phyloP scores from a whole-genome alignment of 2,329 filamentous ascomycete species.

The Sordariomycetes sp. region DNA sequence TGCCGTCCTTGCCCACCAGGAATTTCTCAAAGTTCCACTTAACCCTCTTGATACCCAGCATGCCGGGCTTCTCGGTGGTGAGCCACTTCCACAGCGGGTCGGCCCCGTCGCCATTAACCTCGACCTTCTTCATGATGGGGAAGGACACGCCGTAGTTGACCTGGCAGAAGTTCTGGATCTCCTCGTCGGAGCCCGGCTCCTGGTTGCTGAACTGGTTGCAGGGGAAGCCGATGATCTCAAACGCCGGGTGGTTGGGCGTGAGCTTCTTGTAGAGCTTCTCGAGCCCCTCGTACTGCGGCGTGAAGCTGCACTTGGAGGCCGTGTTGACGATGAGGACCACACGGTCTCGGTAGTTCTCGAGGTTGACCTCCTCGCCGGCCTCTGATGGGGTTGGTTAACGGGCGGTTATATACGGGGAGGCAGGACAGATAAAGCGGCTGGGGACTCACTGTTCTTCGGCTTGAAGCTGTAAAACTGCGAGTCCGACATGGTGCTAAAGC shows the following conservation, averaged over 20 bases:
- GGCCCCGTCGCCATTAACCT: conserved; percentile 82
- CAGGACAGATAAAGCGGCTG: not conserved
- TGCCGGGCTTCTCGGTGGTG: conserved; percentile 63
- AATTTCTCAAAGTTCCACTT: conserved; percentile 99
- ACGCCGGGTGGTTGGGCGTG: conserved; percentile 58
- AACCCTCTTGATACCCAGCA: conserved; percentile 79
- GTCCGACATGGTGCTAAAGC: conserved; percentile 21
- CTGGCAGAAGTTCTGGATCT: conserved; percentile 79
- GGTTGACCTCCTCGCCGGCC: conserved; percentile 59
- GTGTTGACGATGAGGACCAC: conserved; percentile 96
- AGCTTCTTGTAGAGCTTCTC: conserved; percentile 81
- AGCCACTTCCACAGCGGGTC: conserved; percentile 72
- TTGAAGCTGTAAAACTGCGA: conserved; percentile 73
- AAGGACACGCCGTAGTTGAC: conserved; percentile 91
- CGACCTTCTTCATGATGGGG: conserved; percentile 82
- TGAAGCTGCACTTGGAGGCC: conserved; percentile 97
- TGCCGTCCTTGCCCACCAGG: conserved; percentile 73
- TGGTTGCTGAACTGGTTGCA: conserved; percentile 96
- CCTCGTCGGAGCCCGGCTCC: conserved; percentile 74
- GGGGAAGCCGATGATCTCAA: conserved; percentile 87
- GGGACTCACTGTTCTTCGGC: conserved; percentile 62
- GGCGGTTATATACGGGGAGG: not conserved
- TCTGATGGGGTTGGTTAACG: not conserved
- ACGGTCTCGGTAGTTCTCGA: conserved; percentile 73
- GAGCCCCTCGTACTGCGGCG: conserved; percentile 83